Evolutionary conservation across 148 eudicot species (phyloP), one percentile per base, ranked within the genome.

Genomic region (Beta vulgaris): DNA sequence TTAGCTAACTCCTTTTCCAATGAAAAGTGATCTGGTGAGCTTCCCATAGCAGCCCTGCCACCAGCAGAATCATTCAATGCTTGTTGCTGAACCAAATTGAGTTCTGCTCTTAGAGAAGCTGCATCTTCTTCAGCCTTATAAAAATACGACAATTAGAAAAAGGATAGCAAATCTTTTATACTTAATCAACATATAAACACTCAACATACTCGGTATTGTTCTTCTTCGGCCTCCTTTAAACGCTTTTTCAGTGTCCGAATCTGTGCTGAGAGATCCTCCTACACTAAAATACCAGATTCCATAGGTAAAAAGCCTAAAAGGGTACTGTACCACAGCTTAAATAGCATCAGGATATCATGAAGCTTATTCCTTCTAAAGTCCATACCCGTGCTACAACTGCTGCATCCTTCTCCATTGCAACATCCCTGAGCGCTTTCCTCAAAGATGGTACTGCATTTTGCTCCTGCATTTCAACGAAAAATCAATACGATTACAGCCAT

Each of bases 91-190:
- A 92, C 71, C 18, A 84, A 84, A 81, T 95, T 95, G 44, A 95
- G 78, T 82, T 95, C 99, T 55, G 96, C 94, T 85, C 99, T 87
- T 59, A 95, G 55, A 42, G 98, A 84, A 73, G 96, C 96, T 51
- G 99, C 94, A 83, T 95, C 99, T 84, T 92, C 98, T 83, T 95
- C 98, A 61, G 99, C 99, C 99, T n/a, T 95, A 86, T 80, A 39
- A 42, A 51, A 82, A 77, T 39, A 73, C 55, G 77, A 77, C 29
- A 60, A 71, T 61, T 78, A 37, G 79, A 81, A 68, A 68, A 29
- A 79, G 32, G 72, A 36, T n/a, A 39, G 69, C 62, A 29, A 32
- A 28, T 19, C n/a, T 43, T 4, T 26, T 13, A 19, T 37, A 14
- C 16, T 46, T 37, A 25, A 21, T n/a, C 31, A 35, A 43, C 11